Base-by-base conservation (phyloP, 805 yeast species). In the Novakomyces olei region DNA sequence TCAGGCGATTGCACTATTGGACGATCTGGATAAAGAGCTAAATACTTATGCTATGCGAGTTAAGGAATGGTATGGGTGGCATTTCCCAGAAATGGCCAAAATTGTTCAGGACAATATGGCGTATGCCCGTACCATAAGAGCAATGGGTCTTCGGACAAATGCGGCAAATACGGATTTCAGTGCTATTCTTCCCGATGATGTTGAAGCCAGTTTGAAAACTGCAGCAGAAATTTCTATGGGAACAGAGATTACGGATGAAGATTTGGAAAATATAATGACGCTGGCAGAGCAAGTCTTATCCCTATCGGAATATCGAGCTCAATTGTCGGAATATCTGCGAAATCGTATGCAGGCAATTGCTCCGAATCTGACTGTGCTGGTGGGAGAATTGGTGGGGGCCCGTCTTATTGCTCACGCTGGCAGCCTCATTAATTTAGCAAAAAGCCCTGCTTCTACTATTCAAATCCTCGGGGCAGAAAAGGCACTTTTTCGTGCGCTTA, bases 41-140 rank as follows among this genome's bases (percentile, higher is more conserved):
- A 88, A 88, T 63, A 88, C 95, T 34, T 88, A 85, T 49, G 93
- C 96, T 44, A 88, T 88, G 98, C 73, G 98, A 63, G 71, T 85
- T 60, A 88, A 85, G 63, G 98, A 88, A 62, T 88, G 98, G 98
- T 88, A 88, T 61, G 98, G 98, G 43, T 88, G 98, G 98, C 98
- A 88, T 59, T 88, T 88, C 73, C 98, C 98, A 26, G 98, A 88
- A 59, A 70, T 88, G 70, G 94, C 95, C 48, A 88, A 88, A 67
- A 80, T 85, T 55, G 77, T 88, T 46, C 72, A 75, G 44, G 98
- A 85, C 60, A 83, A 93, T 43, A 85, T 79, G 46, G 95, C 95
- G 30, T 85, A 72, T 56, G 96, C 96, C 39, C 75, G 91, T 63
- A 77, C 81, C 45, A 78, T 88, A 51, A 67, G 81, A 58, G 65